A percentile compares a stretch with the other conserved stretches of the same genome.
phyloP scores from a whole-genome alignment of 129 eudicot genomes.

The Solidago caesia region DNA sequence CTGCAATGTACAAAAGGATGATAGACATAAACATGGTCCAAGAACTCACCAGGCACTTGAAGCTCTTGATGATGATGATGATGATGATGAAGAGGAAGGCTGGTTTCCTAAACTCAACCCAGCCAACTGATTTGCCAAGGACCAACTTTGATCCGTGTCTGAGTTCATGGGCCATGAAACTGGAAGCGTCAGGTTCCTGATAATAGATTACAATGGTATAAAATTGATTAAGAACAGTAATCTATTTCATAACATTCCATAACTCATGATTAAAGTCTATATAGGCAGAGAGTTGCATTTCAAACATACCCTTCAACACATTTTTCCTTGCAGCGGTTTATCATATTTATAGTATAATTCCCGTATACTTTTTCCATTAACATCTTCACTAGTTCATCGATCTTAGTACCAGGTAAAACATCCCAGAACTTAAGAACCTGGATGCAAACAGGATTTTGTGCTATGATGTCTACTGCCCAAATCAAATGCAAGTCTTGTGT shows the following conservation, averaged over 20 bases:
- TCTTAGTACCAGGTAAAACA: conserved; percentile 37
- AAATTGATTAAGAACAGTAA: neutral
- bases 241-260: neutral
- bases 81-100: conserved; percentile 8
- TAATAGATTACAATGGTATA: neutral
- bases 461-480: conserved; percentile 50
- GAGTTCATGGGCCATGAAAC: conserved; percentile 49
- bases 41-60: conserved; percentile 31
- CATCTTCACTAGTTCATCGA: conserved; percentile 36
- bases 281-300: neutral
- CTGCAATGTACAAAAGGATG: neutral
- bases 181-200: conserved; percentile 55
- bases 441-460: conserved; percentile 33
- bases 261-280: neutral
- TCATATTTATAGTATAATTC: conserved; percentile 37
- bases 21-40: neutral
- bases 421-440: conserved; percentile 66
- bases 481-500: conserved; percentile 29
- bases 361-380: conserved; percentile 37
- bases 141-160: conserved; percentile 27
- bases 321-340: conserved; percentile 46
- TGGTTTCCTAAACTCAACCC: conserved; percentile 27
- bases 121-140: conserved; percentile 32
- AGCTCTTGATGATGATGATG: conserved; percentile 19
- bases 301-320: conserved; percentile 48